These are phyloP conservation scores for Cordia subcordata DNA, from an alignment of 257 asterid genomes.

Conservation along the genomic window DNA sequence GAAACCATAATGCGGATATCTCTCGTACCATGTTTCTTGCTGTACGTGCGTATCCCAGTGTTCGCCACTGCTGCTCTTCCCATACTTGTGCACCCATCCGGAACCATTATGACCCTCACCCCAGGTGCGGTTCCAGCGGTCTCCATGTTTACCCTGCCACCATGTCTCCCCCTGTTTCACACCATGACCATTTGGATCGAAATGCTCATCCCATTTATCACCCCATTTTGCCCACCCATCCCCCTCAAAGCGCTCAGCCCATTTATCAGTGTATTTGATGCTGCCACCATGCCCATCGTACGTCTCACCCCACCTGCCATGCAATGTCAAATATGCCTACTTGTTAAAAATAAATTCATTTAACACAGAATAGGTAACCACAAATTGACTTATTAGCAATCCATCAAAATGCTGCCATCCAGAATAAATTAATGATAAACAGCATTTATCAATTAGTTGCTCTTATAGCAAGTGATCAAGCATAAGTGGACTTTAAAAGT, in stretches of 20 bases:
- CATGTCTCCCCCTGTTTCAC: conserved; percentile 95
- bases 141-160: conserved; percentile 90
- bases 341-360: background rate
- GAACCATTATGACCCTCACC: conserved; percentile 94
- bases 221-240: conserved; percentile 98
- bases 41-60: conserved; percentile 86
- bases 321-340: background rate
- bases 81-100: conserved; percentile 98
- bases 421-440: no score
- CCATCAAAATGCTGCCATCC: no score
- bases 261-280: conserved; percentile 85
- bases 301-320: conserved; percentile 88
- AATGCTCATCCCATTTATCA: conserved; percentile 93
- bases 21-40: conserved; percentile 92
- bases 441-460: no score
- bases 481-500: no score
- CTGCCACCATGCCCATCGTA: conserved; percentile 92
- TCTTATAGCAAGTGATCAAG: no score
- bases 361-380: no score
- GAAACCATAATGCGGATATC: conserved; percentile 83
- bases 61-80: conserved; percentile 94
- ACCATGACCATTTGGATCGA: conserved; percentile 42
- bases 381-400: background rate
- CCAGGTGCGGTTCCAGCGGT: conserved; percentile 94
- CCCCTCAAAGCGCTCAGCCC: conserved; percentile 90